A percentile compares a stretch with the other conserved stretches of the same genome.
Evolutionary conservation across 768 basidiomycete species (phyloP).

Genomic region (Russula brevipes): DNA sequence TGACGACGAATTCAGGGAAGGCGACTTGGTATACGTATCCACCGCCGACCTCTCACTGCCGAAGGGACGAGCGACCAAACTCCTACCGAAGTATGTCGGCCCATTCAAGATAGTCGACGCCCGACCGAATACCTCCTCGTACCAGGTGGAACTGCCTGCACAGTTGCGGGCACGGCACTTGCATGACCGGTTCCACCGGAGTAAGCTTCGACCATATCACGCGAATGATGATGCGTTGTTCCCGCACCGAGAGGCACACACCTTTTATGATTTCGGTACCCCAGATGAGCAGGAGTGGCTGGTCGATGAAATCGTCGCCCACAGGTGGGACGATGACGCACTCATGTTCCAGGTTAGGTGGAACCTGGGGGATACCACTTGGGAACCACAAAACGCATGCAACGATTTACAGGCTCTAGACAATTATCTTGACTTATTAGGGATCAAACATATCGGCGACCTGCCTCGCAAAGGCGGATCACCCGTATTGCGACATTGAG

Average conservation of each 20-base stretch:
- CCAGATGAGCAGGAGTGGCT: no score
- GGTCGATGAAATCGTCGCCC: no score
- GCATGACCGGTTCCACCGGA: not conserved
- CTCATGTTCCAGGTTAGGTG: no score
- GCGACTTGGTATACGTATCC: not conserved
- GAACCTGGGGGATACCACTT: no score
- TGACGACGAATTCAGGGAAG: not conserved
- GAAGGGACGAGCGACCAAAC: not conserved
- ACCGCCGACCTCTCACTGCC: not conserved
- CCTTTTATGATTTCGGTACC: no score
- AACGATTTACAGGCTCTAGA: not conserved
- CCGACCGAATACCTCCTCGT: not conserved
- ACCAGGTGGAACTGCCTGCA: no score
- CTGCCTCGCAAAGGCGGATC: no score
- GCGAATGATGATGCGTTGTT: not conserved
- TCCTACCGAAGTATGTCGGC: not conserved
- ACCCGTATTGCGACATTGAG: no score
- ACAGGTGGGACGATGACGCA: no score
- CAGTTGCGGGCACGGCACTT: not conserved
- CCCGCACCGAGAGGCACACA: no score
- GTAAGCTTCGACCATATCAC: not conserved
- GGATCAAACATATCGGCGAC: not conserved
- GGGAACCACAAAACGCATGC: no score
- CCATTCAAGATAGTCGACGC: not conserved
- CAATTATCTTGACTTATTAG: not conserved